Evolutionary conservation across 306 rosid species (phyloP).

Genomic region (Alnus rubra): DNA sequence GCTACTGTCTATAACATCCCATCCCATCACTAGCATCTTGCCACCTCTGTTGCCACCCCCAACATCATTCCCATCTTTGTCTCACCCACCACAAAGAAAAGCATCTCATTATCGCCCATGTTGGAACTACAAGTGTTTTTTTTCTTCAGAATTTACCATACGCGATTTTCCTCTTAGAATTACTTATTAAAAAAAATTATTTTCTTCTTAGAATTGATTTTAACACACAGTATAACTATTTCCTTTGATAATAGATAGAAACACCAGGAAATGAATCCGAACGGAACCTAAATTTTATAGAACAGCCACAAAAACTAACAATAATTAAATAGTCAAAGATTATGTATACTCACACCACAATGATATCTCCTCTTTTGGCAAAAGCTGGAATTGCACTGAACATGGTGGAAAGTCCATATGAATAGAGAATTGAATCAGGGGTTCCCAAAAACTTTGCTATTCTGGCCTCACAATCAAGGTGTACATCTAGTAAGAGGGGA

Average conservation of each 20-base stretch:
- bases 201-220: background rate
- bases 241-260: background rate
- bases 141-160: background rate
- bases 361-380: constrained; percentile 85
- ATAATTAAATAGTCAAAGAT: constrained; percentile 19
- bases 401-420: constrained; percentile 96
- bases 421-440: constrained; percentile 92
- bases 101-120: background rate
- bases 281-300: background rate
- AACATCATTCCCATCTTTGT: background rate
- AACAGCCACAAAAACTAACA: background rate
- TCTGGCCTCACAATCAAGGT: constrained; percentile 99
- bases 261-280: background rate
- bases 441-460: constrained; percentile 97
- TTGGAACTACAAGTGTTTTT: background rate
- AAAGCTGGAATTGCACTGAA: constrained; percentile 99
- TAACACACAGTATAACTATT: background rate
- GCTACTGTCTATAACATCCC: background rate
- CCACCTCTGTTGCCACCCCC: background rate
- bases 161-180: background rate
- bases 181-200: too few relatives aligned
- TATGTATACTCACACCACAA: constrained; percentile 80
- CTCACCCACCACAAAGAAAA: background rate
- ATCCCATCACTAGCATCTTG: background rate
- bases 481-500: constrained; percentile 67